Percentiles rank a stretch among this genome's conserved stretches.
These are phyloP conservation scores for Ganoderma lucidum DNA, from an alignment of 1,284 basidiomycete species.

Conservation along the genomic window DNA sequence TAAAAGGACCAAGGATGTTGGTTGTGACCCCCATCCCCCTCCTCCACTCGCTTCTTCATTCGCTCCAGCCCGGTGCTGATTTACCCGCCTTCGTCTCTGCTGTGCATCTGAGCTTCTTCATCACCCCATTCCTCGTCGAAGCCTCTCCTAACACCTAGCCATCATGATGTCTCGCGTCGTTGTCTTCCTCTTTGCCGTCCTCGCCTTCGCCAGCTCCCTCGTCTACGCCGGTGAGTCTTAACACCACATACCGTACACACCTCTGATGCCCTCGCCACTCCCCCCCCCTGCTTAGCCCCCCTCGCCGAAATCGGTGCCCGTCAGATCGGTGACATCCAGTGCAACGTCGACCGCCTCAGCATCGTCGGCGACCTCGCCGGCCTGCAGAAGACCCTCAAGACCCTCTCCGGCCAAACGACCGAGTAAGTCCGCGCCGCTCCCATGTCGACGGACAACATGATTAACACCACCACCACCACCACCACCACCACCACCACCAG, in stretches of 20 bases:
- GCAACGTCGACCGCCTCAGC: conserved; percentile 45
- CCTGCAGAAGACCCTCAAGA: conserved; percentile 41
- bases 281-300: conserved; percentile 15
- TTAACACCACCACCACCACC: conserved; percentile 20
- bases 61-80: conserved; percentile 11
- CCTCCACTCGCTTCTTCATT: conserved; percentile 8
- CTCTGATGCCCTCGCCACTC: background rate
- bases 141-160: background rate
- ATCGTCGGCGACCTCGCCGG: conserved; percentile 42
- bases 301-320: conserved; percentile 31
- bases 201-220: conserved; percentile 24
- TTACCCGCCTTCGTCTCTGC: conserved; percentile 7
- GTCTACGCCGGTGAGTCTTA: conserved; percentile 25
- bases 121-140: background rate
- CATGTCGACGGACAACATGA: background rate
- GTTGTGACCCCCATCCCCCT: background rate
- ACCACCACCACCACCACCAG: conserved; percentile 35
- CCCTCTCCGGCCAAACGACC: conserved; percentile 31
- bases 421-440: conserved; percentile 20
- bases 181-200: conserved; percentile 24
- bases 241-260: background rate
- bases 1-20: background rate
- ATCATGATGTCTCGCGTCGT: conserved; percentile 26
- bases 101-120: background rate
- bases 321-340: conserved; percentile 44